Conservation (phyloP, 345 rosid genomes). For the Corymbia maculata region DNA sequence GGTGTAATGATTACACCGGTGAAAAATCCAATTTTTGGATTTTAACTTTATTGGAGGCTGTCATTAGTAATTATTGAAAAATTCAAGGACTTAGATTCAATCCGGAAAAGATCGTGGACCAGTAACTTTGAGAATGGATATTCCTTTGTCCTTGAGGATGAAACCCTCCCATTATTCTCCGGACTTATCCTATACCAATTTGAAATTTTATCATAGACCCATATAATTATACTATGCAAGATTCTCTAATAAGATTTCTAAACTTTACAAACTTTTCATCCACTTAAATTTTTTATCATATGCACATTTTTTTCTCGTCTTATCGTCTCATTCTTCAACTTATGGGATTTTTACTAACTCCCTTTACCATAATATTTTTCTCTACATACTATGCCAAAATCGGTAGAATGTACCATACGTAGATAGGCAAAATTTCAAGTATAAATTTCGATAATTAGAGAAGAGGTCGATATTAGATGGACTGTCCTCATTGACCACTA, state of each 20-base stretch:
- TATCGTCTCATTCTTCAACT: background rate
- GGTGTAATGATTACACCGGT: background rate
- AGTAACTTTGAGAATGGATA: background rate
- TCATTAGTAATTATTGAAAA: background rate
- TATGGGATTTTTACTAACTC: background rate
- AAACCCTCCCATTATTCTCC: background rate
- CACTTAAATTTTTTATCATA: background rate
- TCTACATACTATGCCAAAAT: background rate
- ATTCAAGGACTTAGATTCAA: background rate
- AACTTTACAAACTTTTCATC: background rate
- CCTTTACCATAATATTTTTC: background rate
- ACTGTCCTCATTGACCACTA: background rate
- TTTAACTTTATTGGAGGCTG: background rate
- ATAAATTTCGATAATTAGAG: background rate
- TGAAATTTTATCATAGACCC: background rate
- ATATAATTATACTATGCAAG: background rate
- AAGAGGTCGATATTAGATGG: background rate
- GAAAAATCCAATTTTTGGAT: background rate
- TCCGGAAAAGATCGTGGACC: background rate
- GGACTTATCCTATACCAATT: background rate
- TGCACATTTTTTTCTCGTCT: background rate
- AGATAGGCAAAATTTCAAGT: background rate
- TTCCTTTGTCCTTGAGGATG: background rate
- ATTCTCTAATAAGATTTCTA: background rate
- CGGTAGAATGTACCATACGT: background rate